A percentile compares a stretch with the other conserved stretches of the same genome.
These are phyloP conservation scores for Aschersonia sp. DNA, from an alignment of 2,329 filamentous ascomycete genomes.

Conservation along the genomic window DNA sequence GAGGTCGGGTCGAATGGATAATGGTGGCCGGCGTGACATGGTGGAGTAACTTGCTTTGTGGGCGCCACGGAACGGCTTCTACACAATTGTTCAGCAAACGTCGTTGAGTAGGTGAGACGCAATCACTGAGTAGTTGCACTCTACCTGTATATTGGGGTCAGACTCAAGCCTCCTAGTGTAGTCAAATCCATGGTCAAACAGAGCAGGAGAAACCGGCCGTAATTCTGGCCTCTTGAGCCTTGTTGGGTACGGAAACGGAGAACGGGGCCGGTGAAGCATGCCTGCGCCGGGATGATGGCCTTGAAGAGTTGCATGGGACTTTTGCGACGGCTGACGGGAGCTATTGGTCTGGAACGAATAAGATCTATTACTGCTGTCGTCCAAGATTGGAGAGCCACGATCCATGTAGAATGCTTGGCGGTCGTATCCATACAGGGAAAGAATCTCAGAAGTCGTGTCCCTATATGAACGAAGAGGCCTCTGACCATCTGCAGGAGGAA, in stretches of 20 bases:
- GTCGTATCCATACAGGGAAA: slow-evolving; percentile 40
- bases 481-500: slow-evolving; percentile 23
- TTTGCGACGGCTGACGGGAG: slow-evolving; percentile 29
- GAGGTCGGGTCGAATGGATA: slow-evolving; percentile 23
- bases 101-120: too few relatives aligned
- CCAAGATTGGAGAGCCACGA: slow-evolving; percentile 25
- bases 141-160: slow-evolving; percentile 30
- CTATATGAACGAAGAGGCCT: slow-evolving; percentile 31
- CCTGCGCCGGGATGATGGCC: slow-evolving; percentile 25
- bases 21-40: slow-evolving; percentile 20
- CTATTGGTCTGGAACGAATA: slow-evolving; percentile 40
- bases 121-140: slow-evolving; percentile 6
- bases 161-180: slow-evolving; percentile 36
- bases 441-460: slow-evolving; percentile 38
- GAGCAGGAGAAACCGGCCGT: slow-evolving; percentile 31
- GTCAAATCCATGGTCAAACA: slow-evolving; percentile 31
- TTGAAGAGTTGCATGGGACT: slow-evolving; percentile 31
- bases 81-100: background rate
- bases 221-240: slow-evolving; percentile 39
- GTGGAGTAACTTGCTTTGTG: slow-evolving; percentile 23
- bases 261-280: slow-evolving; percentile 36
- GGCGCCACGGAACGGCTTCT: slow-evolving; percentile 30
- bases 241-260: slow-evolving; percentile 44
- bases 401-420: slow-evolving; percentile 29
- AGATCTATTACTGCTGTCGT: slow-evolving; percentile 33